Evolutionary conservation across 768 basidiomycete genomes (phyloP), one percentile per base, ranked within the genome.

Genomic region (Calvatia gigantea): DNA sequence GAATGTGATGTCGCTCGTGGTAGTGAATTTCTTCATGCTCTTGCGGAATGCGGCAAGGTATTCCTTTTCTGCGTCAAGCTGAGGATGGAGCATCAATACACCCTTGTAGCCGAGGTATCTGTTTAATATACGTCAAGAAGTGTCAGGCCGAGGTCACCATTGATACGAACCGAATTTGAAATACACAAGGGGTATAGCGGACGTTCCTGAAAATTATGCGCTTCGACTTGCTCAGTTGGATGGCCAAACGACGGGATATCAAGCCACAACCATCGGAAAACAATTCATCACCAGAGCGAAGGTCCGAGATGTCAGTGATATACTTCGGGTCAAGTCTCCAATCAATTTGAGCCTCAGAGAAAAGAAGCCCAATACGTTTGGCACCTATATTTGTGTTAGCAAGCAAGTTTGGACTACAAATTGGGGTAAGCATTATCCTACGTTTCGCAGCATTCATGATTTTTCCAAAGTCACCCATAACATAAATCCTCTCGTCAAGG

Each of bases 91-190:
- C 83, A 85, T 84, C 19, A 86, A 65, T 5, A 87, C 86, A 4
- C 86, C 86, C 69, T 87, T 87, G 62, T 88, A 86, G 7, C 85
- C 86, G n/a, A 77, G 67, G 62, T 87, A 87, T 50, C 85, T 86
- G 27, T 54, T 12, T 23, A 9, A 9, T 37, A n/a, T n/a, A n/a
- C n/a, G 17, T 39, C 2, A 14, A n/a, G 7, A 33, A 9, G 9
- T 32, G 11, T 25, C 7, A 3, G 48, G 49, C 37, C 3, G 29
- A 21, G 21, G 23, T 49, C 33, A 32, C 45, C 23, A 17, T 50
- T 7, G 8, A 15, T 6, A 55, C 51, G 48, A 62, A 85, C 85
- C 85, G 70, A 48, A 87, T 86, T 60, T 87, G 85, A 59, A 80
- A 80, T 3, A 88, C 82, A 21, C 72, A 70, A 0, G 86, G 85